These are phyloP conservation scores for Hibiscus trionum DNA, from an alignment of 345 rosid species.

Conservation along the genomic window DNA sequence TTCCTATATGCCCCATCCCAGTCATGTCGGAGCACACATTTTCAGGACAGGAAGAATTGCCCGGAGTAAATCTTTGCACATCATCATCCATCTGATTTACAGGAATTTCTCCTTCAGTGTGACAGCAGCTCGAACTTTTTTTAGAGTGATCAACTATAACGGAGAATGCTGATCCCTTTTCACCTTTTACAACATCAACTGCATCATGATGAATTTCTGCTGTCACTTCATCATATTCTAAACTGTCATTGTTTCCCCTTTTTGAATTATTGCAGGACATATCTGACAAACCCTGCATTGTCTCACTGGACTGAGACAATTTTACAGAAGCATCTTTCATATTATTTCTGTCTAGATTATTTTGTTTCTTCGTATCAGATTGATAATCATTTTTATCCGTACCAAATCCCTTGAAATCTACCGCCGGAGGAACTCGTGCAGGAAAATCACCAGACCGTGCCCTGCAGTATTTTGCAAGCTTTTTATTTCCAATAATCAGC, in stretches of 20 bases:
- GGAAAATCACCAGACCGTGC: constrained; percentile 24
- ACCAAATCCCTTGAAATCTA: constrained; percentile 20
- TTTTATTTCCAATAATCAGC: constrained; percentile 13
- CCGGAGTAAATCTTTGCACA: constrained; percentile 11
- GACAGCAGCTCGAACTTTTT: constrained; percentile 10
- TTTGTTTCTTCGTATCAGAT: constrained; percentile 15
- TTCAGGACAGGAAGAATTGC: constrained; percentile 4
- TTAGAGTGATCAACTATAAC: constrained; percentile 11
- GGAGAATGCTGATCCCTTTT: constrained; percentile 14
- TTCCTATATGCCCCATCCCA: constrained; percentile 4
- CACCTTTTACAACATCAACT: constrained; percentile 20
- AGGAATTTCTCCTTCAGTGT: constrained; percentile 11
- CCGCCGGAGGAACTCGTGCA: constrained; percentile 27
- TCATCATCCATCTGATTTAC: constrained; percentile 12
- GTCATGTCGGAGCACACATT: constrained; percentile 7
- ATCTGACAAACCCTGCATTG: constrained; percentile 17
- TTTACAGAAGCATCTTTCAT: constrained; percentile 12
- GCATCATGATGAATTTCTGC: constrained; percentile 14
- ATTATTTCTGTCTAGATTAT: constrained; percentile 6
- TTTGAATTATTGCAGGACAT: constrained; percentile 8
- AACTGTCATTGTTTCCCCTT: constrained; percentile 8
- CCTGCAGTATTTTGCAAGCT: constrained; percentile 30
- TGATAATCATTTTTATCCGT: constrained; percentile 11
- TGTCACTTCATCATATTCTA: constrained; percentile 10
- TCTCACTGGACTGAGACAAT: constrained; percentile 24